Evolutionary conservation across 768 basidiomycete species (phyloP).

Genomic region (Leccinum fibrillosum): DNA sequence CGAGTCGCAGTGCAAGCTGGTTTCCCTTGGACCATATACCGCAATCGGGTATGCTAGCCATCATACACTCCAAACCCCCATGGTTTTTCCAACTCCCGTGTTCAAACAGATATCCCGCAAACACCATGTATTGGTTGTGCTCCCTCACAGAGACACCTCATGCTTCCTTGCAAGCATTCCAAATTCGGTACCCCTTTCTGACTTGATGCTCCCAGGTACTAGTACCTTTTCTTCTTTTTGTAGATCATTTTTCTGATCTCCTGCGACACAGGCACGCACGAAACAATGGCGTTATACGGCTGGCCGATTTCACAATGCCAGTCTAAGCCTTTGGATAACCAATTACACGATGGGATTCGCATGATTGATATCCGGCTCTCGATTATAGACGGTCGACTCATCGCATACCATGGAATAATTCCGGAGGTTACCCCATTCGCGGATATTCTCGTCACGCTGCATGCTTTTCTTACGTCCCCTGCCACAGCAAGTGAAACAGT

Average conservation of each 20-base stretch:
- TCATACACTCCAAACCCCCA: background rate
- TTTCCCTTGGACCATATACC: conserved; percentile 59
- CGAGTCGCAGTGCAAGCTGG: conserved; percentile 37
- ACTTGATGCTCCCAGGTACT: conserved; percentile 72
- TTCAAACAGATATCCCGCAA: conserved; percentile 42
- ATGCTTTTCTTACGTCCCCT: conserved; percentile 60
- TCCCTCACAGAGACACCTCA: conserved; percentile 57
- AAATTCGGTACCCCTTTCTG: conserved; percentile 64
- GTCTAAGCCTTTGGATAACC: conserved; percentile 54
- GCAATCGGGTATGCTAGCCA: conserved; percentile 42
- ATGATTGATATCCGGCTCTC: conserved; percentile 80
- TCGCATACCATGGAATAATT: conserved; percentile 78
- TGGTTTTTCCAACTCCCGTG: conserved; percentile 4
- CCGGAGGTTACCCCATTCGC: conserved; percentile 69
- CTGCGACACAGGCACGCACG: conserved; percentile 6
- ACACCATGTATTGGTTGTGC: conserved; percentile 48
- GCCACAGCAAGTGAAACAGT: conserved; percentile 65
- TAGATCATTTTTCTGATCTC: background rate
- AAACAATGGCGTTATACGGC: conserved; percentile 72
- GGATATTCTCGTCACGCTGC: conserved; percentile 57
- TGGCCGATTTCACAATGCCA: conserved; percentile 91
- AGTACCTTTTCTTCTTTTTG: conserved; percentile 36
- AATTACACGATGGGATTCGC: conserved; percentile 76
- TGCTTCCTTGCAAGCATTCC: conserved; percentile 63
- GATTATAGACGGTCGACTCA: conserved; percentile 56